Conservation (phyloP, 108 stramenopile genomes). For the Tribonema minus region DNA sequence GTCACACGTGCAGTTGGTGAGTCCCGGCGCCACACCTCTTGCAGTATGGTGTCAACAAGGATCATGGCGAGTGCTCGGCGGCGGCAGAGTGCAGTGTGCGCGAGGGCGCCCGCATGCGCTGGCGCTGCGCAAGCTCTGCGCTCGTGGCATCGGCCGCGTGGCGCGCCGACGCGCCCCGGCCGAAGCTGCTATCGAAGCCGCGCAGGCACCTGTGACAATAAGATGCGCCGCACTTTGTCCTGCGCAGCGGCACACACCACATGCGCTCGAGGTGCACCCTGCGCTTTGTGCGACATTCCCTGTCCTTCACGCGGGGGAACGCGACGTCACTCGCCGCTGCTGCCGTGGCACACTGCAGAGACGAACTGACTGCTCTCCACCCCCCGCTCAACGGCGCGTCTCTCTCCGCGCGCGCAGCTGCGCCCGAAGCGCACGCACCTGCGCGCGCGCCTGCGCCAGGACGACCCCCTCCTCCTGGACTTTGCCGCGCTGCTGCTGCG, state of each 20-base stretch:
- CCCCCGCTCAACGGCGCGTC: background rate
- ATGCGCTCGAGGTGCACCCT: constrained; percentile 26
- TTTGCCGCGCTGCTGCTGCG: constrained; percentile 19
- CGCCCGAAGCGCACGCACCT: constrained; percentile 36
- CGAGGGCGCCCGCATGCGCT: background rate
- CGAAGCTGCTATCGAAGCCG: too few relatives aligned
- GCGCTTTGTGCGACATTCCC: background rate
- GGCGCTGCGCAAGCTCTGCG: background rate
- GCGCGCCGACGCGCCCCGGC: background rate
- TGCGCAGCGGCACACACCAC: constrained; percentile 14
- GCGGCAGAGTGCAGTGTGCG: background rate
- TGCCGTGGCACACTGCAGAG: background rate
- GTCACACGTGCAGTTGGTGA: background rate
- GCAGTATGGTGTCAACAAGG: background rate
- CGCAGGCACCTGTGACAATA: too few relatives aligned
- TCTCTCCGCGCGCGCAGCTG: background rate
- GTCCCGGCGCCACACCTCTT: background rate
- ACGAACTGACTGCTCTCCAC: background rate
- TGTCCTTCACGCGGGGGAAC: too few relatives aligned
- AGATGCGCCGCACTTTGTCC: background rate
- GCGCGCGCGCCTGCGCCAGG: constrained; percentile 11
- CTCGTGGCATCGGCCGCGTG: background rate
- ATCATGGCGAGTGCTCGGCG: background rate
- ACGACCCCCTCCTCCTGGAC: constrained; percentile 28
- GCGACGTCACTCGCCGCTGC: too few relatives aligned